Conservation (phyloP, 352 stramenopile species). For the Aphanomyces cochlioides region DNA sequence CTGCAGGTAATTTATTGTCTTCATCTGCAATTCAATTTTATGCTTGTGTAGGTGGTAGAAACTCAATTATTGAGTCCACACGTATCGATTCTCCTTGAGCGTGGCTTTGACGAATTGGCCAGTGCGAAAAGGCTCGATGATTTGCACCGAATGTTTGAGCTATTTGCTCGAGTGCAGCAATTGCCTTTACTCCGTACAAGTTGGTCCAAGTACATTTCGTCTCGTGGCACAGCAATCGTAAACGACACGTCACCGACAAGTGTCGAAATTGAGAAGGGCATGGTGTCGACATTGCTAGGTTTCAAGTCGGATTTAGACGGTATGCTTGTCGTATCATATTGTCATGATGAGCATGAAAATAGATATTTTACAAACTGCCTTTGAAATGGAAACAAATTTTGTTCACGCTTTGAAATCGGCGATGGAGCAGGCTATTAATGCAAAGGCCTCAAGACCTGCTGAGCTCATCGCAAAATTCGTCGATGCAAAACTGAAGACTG, state of each 20-base stretch:
- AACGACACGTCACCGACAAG: slow-evolving; percentile 42
- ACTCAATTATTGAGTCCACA: slow-evolving; percentile 81
- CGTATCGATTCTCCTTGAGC: slow-evolving; percentile 71
- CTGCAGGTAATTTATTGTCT: slow-evolving; percentile 18
- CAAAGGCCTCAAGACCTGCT: slow-evolving; percentile 74
- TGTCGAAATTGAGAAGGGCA: slow-evolving; percentile 77
- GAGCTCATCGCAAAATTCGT: slow-evolving; percentile 91
- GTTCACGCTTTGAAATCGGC: slow-evolving; percentile 74
- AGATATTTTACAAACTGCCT: slow-evolving; percentile 52
- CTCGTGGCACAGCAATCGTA: slow-evolving; percentile 68
- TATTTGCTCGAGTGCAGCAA: slow-evolving; percentile 73
- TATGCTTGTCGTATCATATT: slow-evolving; percentile 32
- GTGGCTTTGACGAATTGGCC: slow-evolving; percentile 86
- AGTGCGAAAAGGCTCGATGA: slow-evolving; percentile 75
- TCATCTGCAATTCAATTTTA: not conserved
- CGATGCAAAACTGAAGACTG: slow-evolving; percentile 82
- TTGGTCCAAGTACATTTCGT: slow-evolving; percentile 71
- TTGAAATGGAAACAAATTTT: slow-evolving; percentile 74
- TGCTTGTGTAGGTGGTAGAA: slow-evolving; percentile 54
- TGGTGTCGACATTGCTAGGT: slow-evolving; percentile 87
- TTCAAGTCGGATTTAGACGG: slow-evolving; percentile 81
- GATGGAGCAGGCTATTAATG: slow-evolving; percentile 89
- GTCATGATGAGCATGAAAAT: not conserved
- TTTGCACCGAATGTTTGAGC: slow-evolving; percentile 80
- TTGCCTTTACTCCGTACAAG: slow-evolving; percentile 61